Evolutionary conservation across 768 basidiomycete species (phyloP), one percentile per base, ranked within the genome.

Genomic region (Mycena vitilis): DNA sequence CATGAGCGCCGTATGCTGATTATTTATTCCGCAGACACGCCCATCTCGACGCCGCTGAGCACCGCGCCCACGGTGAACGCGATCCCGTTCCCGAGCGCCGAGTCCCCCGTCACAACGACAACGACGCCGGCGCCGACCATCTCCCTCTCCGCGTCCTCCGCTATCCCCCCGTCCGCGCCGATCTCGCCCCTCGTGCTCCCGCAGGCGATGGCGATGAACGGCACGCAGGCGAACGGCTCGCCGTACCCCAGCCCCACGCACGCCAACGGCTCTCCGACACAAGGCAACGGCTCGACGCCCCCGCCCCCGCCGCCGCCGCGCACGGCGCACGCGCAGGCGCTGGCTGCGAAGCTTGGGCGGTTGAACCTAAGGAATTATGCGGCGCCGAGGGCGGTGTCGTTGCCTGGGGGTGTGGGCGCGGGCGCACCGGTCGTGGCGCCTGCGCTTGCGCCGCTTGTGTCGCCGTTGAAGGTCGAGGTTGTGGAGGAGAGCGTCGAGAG

Each of bases 321-420:
- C 44, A 67, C 63, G 25, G 68, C 69, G 49, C 66, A 67, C 13
- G 68, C 70, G 47, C 69, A 68, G 57, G 69, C 66, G 56, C 65
- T 70, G n/a, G 66, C 65, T 10, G 70, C 71, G 52, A 63, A 68
- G 67, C 65, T 73, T 0, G 79, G 77, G 23, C 75, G 73, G 68
- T 71, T 81, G 55, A 71, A 56, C 47, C 66, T 81, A 3, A 66
- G 73, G 60, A 82, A 81, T 57, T 81, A 81, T 54, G 77, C 69
- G 7, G 73, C 81, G 44, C 81, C 80, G n/a, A 13, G 64, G 36
- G 66, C 60, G 44, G 49, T 79, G 37, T 79, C 80, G 57, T 79
- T 80, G 57, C 77, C 78, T 16, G 37, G 70, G 63, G 53, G 79
- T 8, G 10, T 40, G 11, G 10, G 40, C 7, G 40, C 40, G 11